Percentiles rank a stretch among this genome's conserved stretches.
phyloP scores from a whole-genome alignment of 2,329 filamentous ascomycete species.

The Colletotrichum tofieldiae region DNA sequence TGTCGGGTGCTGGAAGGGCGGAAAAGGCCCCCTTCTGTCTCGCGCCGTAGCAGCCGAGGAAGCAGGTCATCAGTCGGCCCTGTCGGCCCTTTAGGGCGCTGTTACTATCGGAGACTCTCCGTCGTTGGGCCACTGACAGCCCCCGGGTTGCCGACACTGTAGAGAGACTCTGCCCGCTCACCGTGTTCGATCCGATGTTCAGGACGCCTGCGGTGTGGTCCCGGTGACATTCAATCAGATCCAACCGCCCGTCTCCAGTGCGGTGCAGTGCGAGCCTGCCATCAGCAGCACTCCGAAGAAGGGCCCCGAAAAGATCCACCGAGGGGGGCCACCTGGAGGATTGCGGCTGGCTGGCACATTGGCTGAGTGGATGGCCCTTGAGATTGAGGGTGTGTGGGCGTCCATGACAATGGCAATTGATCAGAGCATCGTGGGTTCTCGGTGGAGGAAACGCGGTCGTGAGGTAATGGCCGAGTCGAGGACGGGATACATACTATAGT shows the following conservation, averaged over 20 bases:
- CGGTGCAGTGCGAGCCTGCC: neutral
- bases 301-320: constrained; percentile 26
- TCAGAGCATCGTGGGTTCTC: neutral
- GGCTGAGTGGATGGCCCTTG: neutral
- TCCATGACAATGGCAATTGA: constrained; percentile 5
- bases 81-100: constrained; percentile 28
- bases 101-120: constrained; percentile 29
- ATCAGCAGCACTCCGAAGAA: constrained; percentile 31
- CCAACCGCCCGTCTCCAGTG: neutral
- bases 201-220: neutral
- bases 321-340: constrained; percentile 17
- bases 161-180: constrained; percentile 17
- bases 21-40: constrained; percentile 18
- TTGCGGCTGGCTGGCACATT: constrained; percentile 25
- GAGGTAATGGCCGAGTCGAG: neutral
- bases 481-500: constrained; percentile 3
- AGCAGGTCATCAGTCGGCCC: constrained; percentile 23
- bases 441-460: constrained; percentile 16
- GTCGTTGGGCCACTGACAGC: constrained; percentile 13
- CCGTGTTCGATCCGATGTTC: constrained; percentile 25
- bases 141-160: constrained; percentile 8
- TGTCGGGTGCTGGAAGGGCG: constrained; percentile 15
- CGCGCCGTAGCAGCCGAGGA: constrained; percentile 27
- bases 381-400: constrained; percentile 26
- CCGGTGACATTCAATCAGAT: neutral